phyloP scores from a whole-genome alignment of 2,329 filamentous ascomycete species.

The Aspergillus proliferans region DNA sequence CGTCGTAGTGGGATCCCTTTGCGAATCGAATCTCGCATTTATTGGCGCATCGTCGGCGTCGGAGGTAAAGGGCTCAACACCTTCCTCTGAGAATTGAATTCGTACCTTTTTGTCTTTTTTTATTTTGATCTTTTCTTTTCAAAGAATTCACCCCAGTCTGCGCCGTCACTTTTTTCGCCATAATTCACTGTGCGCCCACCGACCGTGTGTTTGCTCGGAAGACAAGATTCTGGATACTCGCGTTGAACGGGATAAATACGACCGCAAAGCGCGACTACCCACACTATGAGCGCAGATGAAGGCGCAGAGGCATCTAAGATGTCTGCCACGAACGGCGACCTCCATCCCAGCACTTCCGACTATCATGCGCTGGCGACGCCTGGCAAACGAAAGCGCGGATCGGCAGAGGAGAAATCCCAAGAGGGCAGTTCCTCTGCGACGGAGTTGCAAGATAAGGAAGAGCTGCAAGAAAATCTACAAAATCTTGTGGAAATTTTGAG shows the following conservation, averaged over 20 bases:
- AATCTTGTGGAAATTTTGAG: conserved; percentile 29
- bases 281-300: conserved; percentile 35
- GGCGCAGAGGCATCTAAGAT: conserved; percentile 23
- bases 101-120: not conserved
- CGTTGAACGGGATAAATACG: conserved; percentile 10
- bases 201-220: not conserved
- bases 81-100: not conserved
- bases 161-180: not conserved
- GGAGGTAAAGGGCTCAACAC: conserved; percentile 7
- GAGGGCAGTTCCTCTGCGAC: conserved; percentile 19
- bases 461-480: conserved; percentile 30
- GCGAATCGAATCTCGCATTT: conserved; percentile 21
- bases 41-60: conserved; percentile 21
- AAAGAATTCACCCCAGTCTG: not conserved
- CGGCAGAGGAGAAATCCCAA: conserved; percentile 25
- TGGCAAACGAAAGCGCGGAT: conserved; percentile 38
- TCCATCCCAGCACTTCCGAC: conserved; percentile 23
- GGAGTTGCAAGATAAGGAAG: conserved; percentile 22
- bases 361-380: conserved; percentile 26
- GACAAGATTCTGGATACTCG: conserved; percentile 8
- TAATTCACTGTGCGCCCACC: not conserved
- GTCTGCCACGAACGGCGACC: conserved; percentile 30
- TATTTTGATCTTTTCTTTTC: not conserved
- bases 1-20: conserved; percentile 11
- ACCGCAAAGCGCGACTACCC: conserved; percentile 16